phyloP scores from a whole-genome alignment of 768 basidiomycete genomes.

The Gymnopilus dilepis region DNA sequence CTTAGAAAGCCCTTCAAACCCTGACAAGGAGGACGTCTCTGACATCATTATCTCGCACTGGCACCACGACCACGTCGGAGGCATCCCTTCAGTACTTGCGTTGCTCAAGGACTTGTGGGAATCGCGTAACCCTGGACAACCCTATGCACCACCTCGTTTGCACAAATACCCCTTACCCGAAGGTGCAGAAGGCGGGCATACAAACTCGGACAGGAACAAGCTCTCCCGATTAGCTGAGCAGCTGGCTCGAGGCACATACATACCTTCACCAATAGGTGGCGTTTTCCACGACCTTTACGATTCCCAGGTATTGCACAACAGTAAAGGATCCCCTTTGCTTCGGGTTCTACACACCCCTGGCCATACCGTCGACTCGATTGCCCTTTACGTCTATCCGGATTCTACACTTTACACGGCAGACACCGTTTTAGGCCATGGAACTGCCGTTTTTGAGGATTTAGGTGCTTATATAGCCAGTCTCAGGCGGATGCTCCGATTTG shows the following conservation, averaged over 20 bases:
- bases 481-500: conserved; percentile 56
- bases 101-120: conserved; percentile 72
- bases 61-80: conserved; percentile 87
- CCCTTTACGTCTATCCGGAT: conserved; percentile 71
- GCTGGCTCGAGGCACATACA: conserved; percentile 50
- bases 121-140: conserved; percentile 44
- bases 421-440: conserved; percentile 89
- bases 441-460: conserved; percentile 88
- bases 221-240: conserved; percentile 47
- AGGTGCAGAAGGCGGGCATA: conserved; percentile 20
- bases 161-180: conserved; percentile 69
- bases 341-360: conserved; percentile 86
- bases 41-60: conserved; percentile 93
- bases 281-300: conserved; percentile 59
- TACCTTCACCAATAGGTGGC: conserved; percentile 45
- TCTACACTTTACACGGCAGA: conserved; percentile 87
- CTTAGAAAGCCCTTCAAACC: conserved; percentile 48
- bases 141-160: conserved; percentile 70
- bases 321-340: conserved; percentile 41
- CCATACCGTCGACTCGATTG: conserved; percentile 88
- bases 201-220: conserved; percentile 33
- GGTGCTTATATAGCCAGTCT: conserved; percentile 70
- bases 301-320: conserved; percentile 52
- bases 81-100: conserved; percentile 70
- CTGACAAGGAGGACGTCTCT: conserved; percentile 63